Evolutionary conservation across 257 asterid genomes (phyloP).

Genomic region (Solanum sejunctum): DNA sequence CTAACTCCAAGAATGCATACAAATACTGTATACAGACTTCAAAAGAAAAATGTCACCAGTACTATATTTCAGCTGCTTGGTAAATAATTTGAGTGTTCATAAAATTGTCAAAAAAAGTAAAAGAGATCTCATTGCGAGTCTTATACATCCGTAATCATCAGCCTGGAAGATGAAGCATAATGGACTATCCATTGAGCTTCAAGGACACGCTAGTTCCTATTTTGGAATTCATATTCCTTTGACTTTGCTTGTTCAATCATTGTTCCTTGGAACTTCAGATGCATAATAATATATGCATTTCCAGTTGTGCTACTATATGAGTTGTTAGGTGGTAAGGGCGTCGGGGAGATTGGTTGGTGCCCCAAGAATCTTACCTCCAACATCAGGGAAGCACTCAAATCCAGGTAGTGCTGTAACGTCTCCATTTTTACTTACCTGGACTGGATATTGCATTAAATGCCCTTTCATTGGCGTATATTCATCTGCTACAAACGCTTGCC

Average conservation of each 20-base stretch:
- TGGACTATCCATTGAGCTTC: neutral
- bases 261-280: neutral
- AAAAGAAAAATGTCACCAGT: neutral
- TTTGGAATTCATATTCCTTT: neutral
- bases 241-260: neutral
- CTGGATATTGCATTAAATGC: slow-evolving; percentile 62
- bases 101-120: neutral
- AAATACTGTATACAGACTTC: neutral
- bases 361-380: slow-evolving; percentile 71
- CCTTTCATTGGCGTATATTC: slow-evolving; percentile 44
- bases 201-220: neutral
- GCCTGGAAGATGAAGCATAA: neutral
- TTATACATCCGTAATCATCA: neutral
- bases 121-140: neutral
- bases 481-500: slow-evolving; percentile 43
- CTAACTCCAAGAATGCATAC: neutral
- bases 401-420: slow-evolving; percentile 48
- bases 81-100: neutral
- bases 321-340: slow-evolving; percentile 63
- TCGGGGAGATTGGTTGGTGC: slow-evolving; percentile 72
- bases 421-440: slow-evolving; percentile 34
- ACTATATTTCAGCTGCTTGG: neutral
- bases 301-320: neutral
- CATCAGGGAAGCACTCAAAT: slow-evolving; percentile 54
- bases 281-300: neutral